Evolutionary conservation across 768 basidiomycete species (phyloP).

Genomic region (Pisolithus marmoratus): DNA sequence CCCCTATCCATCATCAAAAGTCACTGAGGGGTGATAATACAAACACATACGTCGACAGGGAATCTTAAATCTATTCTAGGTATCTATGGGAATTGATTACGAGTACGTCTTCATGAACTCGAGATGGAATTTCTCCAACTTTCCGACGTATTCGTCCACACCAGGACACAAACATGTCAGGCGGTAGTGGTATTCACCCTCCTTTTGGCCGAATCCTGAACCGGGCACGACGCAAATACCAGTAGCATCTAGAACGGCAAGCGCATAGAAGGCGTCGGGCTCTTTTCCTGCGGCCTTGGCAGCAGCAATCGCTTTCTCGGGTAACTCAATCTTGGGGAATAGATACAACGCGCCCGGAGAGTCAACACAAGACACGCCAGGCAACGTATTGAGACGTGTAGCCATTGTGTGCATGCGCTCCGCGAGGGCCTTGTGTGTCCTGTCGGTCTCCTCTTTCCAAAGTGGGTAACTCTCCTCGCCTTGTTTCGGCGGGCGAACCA

Average conservation of each 20-base stretch:
- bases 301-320: constrained; percentile 64
- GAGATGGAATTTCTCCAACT: constrained; percentile 72
- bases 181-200: constrained; percentile 86
- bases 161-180: constrained; percentile 94
- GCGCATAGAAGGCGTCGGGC: constrained; percentile 86
- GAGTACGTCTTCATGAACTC: constrained; percentile 51
- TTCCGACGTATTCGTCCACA: constrained; percentile 85
- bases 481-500: constrained; percentile 83
- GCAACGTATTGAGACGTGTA: constrained; percentile 68
- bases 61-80: not conserved
- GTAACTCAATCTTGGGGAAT: constrained; percentile 77
- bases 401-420: constrained; percentile 70
- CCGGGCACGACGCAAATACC: constrained; percentile 95
- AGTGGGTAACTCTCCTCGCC: constrained; percentile 71
- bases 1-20: too few relatives aligned
- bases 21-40: too few relatives aligned
- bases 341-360: constrained; percentile 93
- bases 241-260: constrained; percentile 78
- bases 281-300: constrained; percentile 68
- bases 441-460: constrained; percentile 80
- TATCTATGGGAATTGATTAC: not conserved
- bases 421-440: constrained; percentile 71
- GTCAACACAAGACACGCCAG: constrained; percentile 86
- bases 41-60: not conserved
- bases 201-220: constrained; percentile 89